These are phyloP conservation scores for Mycogone perniciosa DNA, from an alignment of 2,329 filamentous ascomycete species.

Conservation along the genomic window DNA sequence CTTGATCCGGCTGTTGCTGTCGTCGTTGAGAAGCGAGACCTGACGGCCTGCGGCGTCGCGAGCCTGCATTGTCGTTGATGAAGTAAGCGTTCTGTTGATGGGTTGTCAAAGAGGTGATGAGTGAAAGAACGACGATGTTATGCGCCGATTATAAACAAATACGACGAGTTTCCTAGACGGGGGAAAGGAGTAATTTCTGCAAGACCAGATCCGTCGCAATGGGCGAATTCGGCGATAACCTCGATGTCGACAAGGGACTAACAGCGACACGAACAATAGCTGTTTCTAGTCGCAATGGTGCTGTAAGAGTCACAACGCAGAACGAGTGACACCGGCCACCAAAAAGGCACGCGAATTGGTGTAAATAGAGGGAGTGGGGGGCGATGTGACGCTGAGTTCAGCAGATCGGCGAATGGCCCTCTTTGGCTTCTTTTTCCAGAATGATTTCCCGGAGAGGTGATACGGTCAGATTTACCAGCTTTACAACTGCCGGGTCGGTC, in stretches of 20 bases:
- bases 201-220: too few species aligned
- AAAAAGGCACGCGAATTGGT: not conserved
- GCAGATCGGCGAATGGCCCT: not conserved
- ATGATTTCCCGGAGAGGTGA: not conserved
- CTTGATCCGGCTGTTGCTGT: slow-evolving; percentile 19
- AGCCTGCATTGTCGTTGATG: slow-evolving; percentile 39
- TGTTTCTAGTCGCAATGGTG: not conserved
- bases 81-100: not conserved
- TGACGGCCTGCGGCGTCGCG: slow-evolving; percentile 50
- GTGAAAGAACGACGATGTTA: not conserved
- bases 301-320: slow-evolving; percentile 6
- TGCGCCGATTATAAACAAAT: too few species aligned
- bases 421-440: not conserved
- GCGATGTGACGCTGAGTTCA: not conserved
- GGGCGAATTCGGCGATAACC: too few species aligned
- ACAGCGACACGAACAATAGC: not conserved
- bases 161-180: too few species aligned
- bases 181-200: too few species aligned
- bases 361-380: not conserved
- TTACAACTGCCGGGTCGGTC: too few species aligned
- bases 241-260: not conserved
- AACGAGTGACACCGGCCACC: slow-evolving; percentile 1
- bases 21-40: slow-evolving; percentile 56
- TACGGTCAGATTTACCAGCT: too few species aligned
- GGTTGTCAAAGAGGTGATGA: not conserved